Percentiles rank a stretch among this genome's conserved stretches.
These are phyloP conservation scores for Sugiyamaella chiloensis DNA, from an alignment of 805 yeast genomes.

Conservation along the genomic window DNA sequence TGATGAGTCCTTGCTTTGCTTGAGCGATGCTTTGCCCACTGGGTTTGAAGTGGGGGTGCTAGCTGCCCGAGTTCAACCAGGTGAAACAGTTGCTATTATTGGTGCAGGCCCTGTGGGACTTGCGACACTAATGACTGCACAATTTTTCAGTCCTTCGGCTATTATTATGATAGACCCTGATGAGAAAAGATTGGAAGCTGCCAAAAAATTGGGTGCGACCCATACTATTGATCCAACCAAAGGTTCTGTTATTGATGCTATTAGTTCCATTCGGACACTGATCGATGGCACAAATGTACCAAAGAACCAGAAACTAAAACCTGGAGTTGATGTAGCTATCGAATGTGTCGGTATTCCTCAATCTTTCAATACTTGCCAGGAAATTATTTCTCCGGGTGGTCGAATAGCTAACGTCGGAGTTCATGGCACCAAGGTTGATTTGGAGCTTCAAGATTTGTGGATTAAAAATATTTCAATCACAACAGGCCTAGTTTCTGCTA, in stretches of 20 bases:
- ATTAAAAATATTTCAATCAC: conserved; percentile 60
- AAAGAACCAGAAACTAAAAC: conserved; percentile 55
- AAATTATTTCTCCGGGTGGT: conserved; percentile 63
- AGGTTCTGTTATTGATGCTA: conserved; percentile 37
- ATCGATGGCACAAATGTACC: conserved; percentile 39
- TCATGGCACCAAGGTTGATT: conserved; percentile 63
- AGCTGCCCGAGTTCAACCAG: conserved; percentile 63
- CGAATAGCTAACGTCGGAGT: conserved; percentile 80
- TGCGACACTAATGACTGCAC: conserved; percentile 71
- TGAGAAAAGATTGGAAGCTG: conserved; percentile 65
- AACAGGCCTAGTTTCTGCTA: conserved; percentile 51
- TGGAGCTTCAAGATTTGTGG: conserved; percentile 69
- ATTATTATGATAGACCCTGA: conserved; percentile 69
- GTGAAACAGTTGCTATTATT: conserved; percentile 46
- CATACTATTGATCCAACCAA: conserved; percentile 83
- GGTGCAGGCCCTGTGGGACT: conserved; percentile 62
- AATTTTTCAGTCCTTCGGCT: conserved; percentile 61
- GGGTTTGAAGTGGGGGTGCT: conserved; percentile 74
- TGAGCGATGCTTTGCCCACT: conserved; percentile 75
- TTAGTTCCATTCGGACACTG: conserved; percentile 33
- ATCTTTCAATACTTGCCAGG: conserved; percentile 66
- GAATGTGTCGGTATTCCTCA: conserved; percentile 82
- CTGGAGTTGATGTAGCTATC: conserved; percentile 66
- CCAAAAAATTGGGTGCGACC: conserved; percentile 86
- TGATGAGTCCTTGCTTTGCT: conserved; percentile 82